Conservation (phyloP, 2,329 filamentous ascomycete genomes). For the Aspergillus sp. region DNA sequence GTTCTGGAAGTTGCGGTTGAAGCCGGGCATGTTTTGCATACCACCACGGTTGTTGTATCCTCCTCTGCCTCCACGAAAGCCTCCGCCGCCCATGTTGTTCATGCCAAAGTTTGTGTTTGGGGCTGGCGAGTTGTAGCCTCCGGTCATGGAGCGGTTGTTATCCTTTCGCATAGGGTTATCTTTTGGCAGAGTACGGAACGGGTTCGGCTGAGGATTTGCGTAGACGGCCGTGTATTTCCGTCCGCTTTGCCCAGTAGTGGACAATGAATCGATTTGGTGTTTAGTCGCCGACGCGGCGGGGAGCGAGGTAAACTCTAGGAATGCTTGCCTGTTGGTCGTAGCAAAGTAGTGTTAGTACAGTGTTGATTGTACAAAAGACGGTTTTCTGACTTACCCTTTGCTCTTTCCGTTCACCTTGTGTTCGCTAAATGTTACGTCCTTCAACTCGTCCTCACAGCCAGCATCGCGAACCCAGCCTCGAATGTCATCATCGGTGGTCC, state of each 20-base stretch:
- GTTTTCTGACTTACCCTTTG: conserved; percentile 72
- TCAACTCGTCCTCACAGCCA: conserved; percentile 81
- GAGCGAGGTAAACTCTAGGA: conserved; percentile 79
- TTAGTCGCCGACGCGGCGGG: conserved; percentile 87
- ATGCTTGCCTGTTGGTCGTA: conserved; percentile 64
- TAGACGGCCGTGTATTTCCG: conserved; percentile 75
- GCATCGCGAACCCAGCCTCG: conserved; percentile 82
- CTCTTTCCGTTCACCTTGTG: conserved; percentile 99
- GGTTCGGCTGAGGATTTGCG: conserved; percentile 76
- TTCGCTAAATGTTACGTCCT: conserved; percentile 94
- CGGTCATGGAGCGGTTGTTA: conserved; percentile 58
- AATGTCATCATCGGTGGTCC: conserved; percentile 94
- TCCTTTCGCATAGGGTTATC: conserved; percentile 77
- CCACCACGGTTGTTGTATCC: conserved; percentile 40
- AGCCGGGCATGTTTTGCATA: conserved; percentile 55
- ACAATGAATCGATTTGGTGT: conserved; percentile 73
- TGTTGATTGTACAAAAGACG: background rate
- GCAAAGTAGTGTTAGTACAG: conserved; percentile 1
- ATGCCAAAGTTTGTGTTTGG: conserved; percentile 48
- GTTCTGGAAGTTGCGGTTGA: conserved; percentile 54
- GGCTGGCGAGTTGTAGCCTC: conserved; percentile 47
- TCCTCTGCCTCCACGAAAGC: conserved; percentile 59
- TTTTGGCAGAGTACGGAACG: conserved; percentile 89
- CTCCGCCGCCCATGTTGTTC: conserved; percentile 54
- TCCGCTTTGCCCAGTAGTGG: conserved; percentile 58